These are phyloP conservation scores for Crucihimalaya himalaica DNA, from an alignment of 345 rosid species.

Conservation along the genomic window DNA sequence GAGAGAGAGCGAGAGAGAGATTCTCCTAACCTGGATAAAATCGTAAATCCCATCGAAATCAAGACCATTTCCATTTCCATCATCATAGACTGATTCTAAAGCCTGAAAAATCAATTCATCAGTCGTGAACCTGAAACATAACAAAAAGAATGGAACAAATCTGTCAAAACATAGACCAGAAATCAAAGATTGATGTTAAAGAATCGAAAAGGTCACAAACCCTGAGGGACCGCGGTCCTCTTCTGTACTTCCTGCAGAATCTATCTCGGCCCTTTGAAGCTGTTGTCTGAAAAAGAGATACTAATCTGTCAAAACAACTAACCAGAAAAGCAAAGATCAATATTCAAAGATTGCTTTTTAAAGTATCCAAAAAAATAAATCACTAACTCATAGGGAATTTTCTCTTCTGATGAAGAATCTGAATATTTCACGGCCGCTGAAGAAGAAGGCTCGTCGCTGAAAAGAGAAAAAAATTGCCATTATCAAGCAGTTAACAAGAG, in stretches of 20 bases:
- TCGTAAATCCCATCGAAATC: constrained; percentile 49
- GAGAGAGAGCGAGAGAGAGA: background rate
- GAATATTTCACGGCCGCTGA: background rate
- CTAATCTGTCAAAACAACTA: background rate
- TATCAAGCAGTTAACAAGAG: background rate
- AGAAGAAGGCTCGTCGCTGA: background rate
- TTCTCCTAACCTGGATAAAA: constrained; percentile 51
- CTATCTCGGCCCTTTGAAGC: background rate
- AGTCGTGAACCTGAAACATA: constrained; percentile 37
- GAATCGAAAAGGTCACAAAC: background rate
- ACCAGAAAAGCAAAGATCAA: background rate
- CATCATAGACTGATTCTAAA: constrained; percentile 39
- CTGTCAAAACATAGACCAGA: background rate
- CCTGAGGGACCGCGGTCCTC: background rate
- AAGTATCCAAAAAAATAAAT: background rate
- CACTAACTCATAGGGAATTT: background rate
- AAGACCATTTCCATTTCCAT: constrained; percentile 57
- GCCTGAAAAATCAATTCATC: constrained; percentile 59
- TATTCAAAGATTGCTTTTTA: background rate
- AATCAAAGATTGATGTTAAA: background rate
- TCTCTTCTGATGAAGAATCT: background rate
- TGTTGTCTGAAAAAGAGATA: background rate
- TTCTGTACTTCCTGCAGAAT: background rate
- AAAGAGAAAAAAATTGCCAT: background rate
- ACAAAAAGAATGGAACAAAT: background rate